Base-by-base conservation (phyloP, 164 flowering plant species). In the Dillenia suffruticosa region DNA sequence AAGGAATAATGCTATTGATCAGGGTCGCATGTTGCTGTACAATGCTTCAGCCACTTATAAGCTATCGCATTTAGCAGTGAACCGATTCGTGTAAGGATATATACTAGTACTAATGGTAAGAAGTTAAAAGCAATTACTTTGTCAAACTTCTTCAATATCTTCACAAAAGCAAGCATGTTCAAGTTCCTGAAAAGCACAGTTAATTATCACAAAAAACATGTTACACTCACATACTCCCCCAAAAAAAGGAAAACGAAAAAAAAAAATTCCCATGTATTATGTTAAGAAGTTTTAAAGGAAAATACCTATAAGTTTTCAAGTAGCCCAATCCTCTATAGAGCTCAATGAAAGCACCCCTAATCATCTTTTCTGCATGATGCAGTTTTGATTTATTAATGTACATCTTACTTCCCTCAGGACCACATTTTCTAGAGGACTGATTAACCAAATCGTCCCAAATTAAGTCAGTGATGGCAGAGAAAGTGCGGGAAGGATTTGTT, bases 141-240 rank as follows among this genome's bases (percentile, higher is more conserved):
- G 80, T 91, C 96, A 61, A 94, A 88, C 73, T 94, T 94, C 84
- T 94, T 94, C 80, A 94, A 70, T 63, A 94, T 94, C 81, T 94
- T 94, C 9, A 63, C 80, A 71, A 94, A 91, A 74, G 99, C 99
- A 63, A 86, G 86, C 99, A 91, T 82, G 82, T 94, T 94, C 85
- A 94, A 77, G 77, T 86, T 79, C 90, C 99, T 89, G 82, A 54
- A 66, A 55, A 70, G 12, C 24, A 60, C 16, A 52, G 16, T 49
- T n/a, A 26, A 49, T 5, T 16, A 48, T 58, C 49, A 58, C 44
- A 9, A 19, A 52, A 13, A 9, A n/a, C 47, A 16, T 40, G 12
- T 16, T 26, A 8, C 13, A 13, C 15, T 3, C 9, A 7, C 40
- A 3, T 12, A 32, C 12, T 16, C 44, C 11, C 11, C 10, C 2